Conservation (phyloP, 768 basidiomycete genomes). For the Brasilioporus rufonigricans region DNA sequence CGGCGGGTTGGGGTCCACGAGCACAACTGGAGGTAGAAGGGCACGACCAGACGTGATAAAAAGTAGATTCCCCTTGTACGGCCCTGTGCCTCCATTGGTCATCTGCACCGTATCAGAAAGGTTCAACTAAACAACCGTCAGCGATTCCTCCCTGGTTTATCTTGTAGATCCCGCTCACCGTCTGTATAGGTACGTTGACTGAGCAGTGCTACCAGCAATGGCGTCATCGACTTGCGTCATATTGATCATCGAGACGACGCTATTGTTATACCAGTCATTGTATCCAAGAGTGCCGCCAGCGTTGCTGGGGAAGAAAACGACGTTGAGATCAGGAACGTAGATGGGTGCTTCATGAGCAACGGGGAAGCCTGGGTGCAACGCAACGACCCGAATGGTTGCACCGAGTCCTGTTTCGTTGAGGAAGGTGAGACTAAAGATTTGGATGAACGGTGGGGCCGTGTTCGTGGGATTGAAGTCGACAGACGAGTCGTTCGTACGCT, state of each 20-base stretch:
- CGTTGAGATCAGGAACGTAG: too few species aligned
- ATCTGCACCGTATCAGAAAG: conserved; percentile 61
- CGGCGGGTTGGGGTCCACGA: conserved; percentile 63
- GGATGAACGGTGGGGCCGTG: conserved; percentile 56
- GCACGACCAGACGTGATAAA: too few species aligned
- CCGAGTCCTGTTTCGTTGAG: conserved; percentile 53
- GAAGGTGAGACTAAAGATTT: conserved; percentile 53
- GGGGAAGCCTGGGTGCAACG: too few species aligned
- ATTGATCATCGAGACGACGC: conserved; percentile 59
- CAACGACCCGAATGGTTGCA: conserved; percentile 58
- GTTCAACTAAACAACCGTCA: conserved; percentile 44
- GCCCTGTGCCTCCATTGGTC: conserved; percentile 71
- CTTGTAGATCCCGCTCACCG: too few species aligned
- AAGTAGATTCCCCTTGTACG: too few species aligned
- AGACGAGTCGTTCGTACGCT: too few species aligned
- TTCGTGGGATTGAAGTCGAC: too few species aligned
- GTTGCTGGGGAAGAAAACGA: conserved; percentile 74
- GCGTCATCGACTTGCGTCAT: too few species aligned
- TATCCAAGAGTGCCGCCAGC: conserved; percentile 64
- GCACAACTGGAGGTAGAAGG: conserved; percentile 62
- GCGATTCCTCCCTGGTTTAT: too few species aligned
- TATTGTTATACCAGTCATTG: conserved; percentile 64
- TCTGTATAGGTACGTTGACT: too few species aligned
- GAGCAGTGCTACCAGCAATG: too few species aligned
- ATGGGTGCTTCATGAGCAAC: too few species aligned